These are phyloP conservation scores for Pythium aristosporum DNA, from an alignment of 352 stramenopile species.

Conservation along the genomic window DNA sequence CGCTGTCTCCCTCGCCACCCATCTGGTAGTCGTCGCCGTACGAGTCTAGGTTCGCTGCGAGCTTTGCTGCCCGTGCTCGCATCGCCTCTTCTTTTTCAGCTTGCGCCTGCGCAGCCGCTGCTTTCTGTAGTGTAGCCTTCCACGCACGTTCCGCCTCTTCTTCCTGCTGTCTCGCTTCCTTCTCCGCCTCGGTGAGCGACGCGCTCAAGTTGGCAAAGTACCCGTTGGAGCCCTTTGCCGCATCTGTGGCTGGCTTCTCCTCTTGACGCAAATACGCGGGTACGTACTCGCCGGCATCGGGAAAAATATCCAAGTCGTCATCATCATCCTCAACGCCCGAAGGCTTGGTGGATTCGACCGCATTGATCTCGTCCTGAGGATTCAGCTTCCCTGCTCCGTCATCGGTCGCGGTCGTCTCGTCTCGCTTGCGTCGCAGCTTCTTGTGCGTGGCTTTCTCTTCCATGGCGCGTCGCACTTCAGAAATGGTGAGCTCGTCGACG, in stretches of 20 bases:
- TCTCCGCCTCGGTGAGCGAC: constrained; percentile 56
- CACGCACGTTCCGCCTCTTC: constrained; percentile 45
- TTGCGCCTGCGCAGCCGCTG: constrained; percentile 43
- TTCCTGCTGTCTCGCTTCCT: constrained; percentile 40
- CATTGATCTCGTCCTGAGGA: not conserved
- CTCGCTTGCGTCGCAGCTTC: constrained; percentile 28
- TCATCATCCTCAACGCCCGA: constrained; percentile 24
- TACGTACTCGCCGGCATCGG: constrained; percentile 67
- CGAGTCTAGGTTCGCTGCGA: constrained; percentile 38
- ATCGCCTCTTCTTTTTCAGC: constrained; percentile 40
- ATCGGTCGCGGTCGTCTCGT: constrained; percentile 4
- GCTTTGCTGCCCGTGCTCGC: constrained; percentile 41
- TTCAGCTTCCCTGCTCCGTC: constrained; percentile 2
- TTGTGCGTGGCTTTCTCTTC: constrained; percentile 34
- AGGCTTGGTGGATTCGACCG: not conserved
- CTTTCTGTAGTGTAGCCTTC: constrained; percentile 62
- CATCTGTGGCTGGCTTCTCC: not conserved
- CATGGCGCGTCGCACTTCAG: constrained; percentile 37
- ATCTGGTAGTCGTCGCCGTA: constrained; percentile 73
- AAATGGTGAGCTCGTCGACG: constrained; percentile 50
- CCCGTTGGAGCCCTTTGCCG: constrained; percentile 9
- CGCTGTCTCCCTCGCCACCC: constrained; percentile 43
- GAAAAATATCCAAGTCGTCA: constrained; percentile 76
- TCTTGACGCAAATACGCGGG: constrained; percentile 54
- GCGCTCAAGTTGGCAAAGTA: constrained; percentile 78